Base-by-base conservation (phyloP, 139 green algal genomes). In the Coelastrella sp. region DNA sequence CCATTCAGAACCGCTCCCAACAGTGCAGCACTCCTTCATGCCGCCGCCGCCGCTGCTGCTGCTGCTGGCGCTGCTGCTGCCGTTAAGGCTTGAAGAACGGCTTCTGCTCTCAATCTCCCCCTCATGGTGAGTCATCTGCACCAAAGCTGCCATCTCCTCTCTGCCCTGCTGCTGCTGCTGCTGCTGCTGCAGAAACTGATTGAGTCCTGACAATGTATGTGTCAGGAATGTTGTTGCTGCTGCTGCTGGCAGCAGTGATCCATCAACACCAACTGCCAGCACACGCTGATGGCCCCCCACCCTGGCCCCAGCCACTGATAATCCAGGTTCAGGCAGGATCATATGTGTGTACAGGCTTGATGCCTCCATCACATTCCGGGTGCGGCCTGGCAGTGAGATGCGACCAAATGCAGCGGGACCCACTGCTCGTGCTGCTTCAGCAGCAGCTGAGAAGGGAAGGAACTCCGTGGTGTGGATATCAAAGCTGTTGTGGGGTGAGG, bases 291-390 rank as follows among this genome's bases (percentile, higher is more conserved):
- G 65, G 7, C 78, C 49, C 6, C 78, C 78, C 4, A 57, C 35
- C 49, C 78, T 59, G 14, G 8, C 15, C 19, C 78, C 78, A 4
- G 27, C 27, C 14, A 25, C 35, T 60, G 78, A 83, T 7, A n/a
- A 24, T 15, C 20, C 56, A 9, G 79, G 79, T 56, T 84, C 79
- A 19, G 79, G 79, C 6, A 84, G 79, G 19, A 84, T 84, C 19
- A 68, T 61, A 8, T 84, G 79, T 11, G 79, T 84, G 57, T 84
- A 84, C 56, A 84, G 22, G 20, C 79, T 84, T 20, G 79, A 84
- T 6, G 79, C 79, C 19, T 84, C 79, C 79, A 84, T 84, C 17
- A 84, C 79, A 20, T 20, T 58, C 3, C 56, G 56, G 11, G 57
- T 66, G 1, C 79, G 8, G 20, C 79, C 79, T 22, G 79, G 79